Evolutionary conservation across 805 yeast species (phyloP).

Genomic region (Vanderwaltozyma polyspora): DNA sequence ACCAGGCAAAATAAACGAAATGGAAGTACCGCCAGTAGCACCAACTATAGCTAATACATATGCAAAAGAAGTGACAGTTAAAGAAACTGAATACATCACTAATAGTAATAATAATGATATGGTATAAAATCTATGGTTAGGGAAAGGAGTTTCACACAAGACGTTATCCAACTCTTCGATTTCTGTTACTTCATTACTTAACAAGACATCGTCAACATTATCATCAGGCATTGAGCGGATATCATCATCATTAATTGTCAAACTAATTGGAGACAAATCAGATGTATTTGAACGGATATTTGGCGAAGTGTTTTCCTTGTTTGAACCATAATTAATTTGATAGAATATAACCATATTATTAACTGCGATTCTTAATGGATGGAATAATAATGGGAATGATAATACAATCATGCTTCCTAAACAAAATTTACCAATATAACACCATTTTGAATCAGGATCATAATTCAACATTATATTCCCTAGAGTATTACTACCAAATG

Average conservation of each 20-base stretch:
- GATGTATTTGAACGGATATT: not conserved
- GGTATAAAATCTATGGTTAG: slow-evolving; percentile 13
- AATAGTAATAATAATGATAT: slow-evolving; percentile 37
- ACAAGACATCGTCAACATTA: not conserved
- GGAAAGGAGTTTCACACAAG: slow-evolving; percentile 7
- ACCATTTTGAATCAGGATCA: slow-evolving; percentile 37
- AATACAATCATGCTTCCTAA: slow-evolving; percentile 64
- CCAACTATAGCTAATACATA: slow-evolving; percentile 81
- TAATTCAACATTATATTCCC: slow-evolving; percentile 68
- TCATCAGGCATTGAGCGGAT: slow-evolving; percentile 2
- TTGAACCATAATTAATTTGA: too few species aligned
- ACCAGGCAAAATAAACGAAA: slow-evolving; percentile 85
- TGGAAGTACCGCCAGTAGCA: slow-evolving; percentile 86
- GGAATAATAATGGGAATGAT: slow-evolving; percentile 69
- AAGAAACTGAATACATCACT: slow-evolving; percentile 52
- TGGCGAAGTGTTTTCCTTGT: not conserved
- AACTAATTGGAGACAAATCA: slow-evolving; percentile 6
- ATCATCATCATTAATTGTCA: slow-evolving; percentile 8
- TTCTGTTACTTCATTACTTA: slow-evolving; percentile 2
- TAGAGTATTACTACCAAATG: slow-evolving; percentile 53
- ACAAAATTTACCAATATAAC: slow-evolving; percentile 46
- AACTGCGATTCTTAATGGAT: slow-evolving; percentile 65
- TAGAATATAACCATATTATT: slow-evolving; percentile 49
- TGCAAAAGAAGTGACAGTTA: slow-evolving; percentile 61
- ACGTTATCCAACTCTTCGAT: not conserved